Base-by-base conservation (phyloP, 805 yeast species). In the Metschnikowia borealis region DNA sequence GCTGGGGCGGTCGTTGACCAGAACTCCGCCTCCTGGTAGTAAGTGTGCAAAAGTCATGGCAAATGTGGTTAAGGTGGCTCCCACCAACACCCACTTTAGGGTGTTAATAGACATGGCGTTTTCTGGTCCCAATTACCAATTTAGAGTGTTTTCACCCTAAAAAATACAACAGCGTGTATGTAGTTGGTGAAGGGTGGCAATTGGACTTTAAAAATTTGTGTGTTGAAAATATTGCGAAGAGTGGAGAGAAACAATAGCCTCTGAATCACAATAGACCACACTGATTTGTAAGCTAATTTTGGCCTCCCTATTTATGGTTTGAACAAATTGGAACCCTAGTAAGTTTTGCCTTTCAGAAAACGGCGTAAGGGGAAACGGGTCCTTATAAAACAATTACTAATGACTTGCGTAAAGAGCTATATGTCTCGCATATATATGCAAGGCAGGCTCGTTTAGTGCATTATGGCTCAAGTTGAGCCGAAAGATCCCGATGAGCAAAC, bases 401-500 rank as follows among this genome's bases (percentile, higher is more conserved):
- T 13, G 14, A 11, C 21, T 8, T 26, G 33, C 43, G 33, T 29
- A 39, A 38, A 15, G 21, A 33, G 15, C 34, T 20, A 42, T 13
- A 33, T 42, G 31, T 38, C 38, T 33, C 45, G 45, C 45, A 42
- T 42, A 21, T 14, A 13, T n/a, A 13, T 42, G 45, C 45, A 33
- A 15, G 45, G 36, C 20, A 18, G 5, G 23, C 38, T 42, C 38
- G 38, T 20, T 33, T 21, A 42, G n/a, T 42, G 38, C 45, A 20
- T 33, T 23, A 20, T 42, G 38, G 45, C 32, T 42, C 38, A 34
- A 42, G 31, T 42, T 33, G 31, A n/a, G 45, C 45, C 45, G 45
- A 42, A 42, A 32, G 36, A 15, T 42, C 45, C 45, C 45, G 45
- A 42, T 42, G 45, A n/a, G 26, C 36, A 33, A 42, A 14, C 15